These are phyloP conservation scores for Coleophoma eucalyptorum DNA, from an alignment of 2,329 filamentous ascomycete genomes.

Conservation along the genomic window DNA sequence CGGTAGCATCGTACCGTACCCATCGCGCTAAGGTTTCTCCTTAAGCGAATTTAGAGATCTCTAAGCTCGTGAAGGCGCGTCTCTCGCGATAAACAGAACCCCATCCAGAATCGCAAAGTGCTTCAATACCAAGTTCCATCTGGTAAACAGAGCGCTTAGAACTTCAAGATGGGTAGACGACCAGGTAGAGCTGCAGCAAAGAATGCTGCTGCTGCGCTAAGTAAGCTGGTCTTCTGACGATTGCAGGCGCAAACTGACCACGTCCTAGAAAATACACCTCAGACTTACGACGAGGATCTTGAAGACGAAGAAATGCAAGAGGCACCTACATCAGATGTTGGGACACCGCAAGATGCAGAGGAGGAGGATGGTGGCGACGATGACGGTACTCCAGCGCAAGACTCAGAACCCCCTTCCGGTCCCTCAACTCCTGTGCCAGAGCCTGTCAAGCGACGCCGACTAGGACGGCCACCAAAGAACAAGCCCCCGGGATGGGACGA, in stretches of 20 bases:
- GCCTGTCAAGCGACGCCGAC: constrained; percentile 65
- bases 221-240: constrained; percentile 31
- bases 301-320: constrained; percentile 43
- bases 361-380: constrained; percentile 44
- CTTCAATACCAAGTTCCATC: too few species aligned
- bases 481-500: constrained; percentile 74
- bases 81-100: background rate
- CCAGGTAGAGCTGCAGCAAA: constrained; percentile 51
- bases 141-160: too few species aligned
- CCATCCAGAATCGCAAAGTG: too few species aligned
- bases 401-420: constrained; percentile 43
- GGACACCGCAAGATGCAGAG: constrained; percentile 24
- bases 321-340: constrained; percentile 24
- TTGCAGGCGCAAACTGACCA: constrained; percentile 13
- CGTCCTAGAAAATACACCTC: constrained; percentile 43
- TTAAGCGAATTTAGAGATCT: too few species aligned
- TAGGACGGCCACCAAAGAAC: constrained; percentile 86
- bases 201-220: constrained; percentile 48
- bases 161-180: constrained; percentile 35
- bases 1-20: too few species aligned
- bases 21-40: too few species aligned
- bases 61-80: background rate
- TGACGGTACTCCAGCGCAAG: constrained; percentile 36
- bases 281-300: constrained; percentile 38
- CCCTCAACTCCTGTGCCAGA: constrained; percentile 26